Conservation (phyloP, 2,329 filamentous ascomycete species). For the Pseudogymnoascus sp. region DNA sequence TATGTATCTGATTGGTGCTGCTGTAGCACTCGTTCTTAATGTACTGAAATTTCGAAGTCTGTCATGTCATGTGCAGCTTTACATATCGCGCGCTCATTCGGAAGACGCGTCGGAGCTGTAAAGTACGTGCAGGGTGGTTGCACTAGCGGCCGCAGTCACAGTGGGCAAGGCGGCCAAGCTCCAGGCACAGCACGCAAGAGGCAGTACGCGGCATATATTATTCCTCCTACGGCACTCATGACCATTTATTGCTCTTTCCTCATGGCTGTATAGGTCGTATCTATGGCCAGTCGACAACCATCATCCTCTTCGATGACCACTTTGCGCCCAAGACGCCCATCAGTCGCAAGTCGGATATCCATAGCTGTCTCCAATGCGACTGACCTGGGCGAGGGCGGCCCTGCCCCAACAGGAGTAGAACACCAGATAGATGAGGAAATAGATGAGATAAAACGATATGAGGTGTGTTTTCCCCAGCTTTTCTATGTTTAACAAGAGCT, state of each 20-base stretch:
- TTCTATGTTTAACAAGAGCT: constrained; percentile 10
- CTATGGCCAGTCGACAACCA: constrained; percentile 5
- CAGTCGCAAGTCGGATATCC: constrained; percentile 3
- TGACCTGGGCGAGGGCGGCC: constrained; percentile 53
- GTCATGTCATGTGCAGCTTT: not conserved
- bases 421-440: constrained; percentile 87
- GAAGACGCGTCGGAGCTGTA: constrained; percentile 1
- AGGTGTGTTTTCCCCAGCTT: constrained; percentile 40
- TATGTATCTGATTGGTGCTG: not conserved
- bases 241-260: not conserved
- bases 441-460: constrained; percentile 94
- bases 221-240: not conserved
- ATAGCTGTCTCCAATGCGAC: constrained; percentile 8
- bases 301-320: constrained; percentile 1
- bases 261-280: constrained; percentile 7
- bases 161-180: not conserved
- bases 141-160: constrained; percentile 7
- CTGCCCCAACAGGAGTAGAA: constrained; percentile 46
- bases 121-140: constrained; percentile 1
- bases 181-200: constrained; percentile 2
- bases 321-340: not conserved
- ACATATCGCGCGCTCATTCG: not conserved
- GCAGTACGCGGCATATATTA: constrained; percentile 2
- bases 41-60: not conserved
- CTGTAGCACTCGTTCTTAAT: not conserved